Evolutionary conservation across 2,329 filamentous ascomycete species (phyloP).

Genomic region (Trematosphaeria pertusa): DNA sequence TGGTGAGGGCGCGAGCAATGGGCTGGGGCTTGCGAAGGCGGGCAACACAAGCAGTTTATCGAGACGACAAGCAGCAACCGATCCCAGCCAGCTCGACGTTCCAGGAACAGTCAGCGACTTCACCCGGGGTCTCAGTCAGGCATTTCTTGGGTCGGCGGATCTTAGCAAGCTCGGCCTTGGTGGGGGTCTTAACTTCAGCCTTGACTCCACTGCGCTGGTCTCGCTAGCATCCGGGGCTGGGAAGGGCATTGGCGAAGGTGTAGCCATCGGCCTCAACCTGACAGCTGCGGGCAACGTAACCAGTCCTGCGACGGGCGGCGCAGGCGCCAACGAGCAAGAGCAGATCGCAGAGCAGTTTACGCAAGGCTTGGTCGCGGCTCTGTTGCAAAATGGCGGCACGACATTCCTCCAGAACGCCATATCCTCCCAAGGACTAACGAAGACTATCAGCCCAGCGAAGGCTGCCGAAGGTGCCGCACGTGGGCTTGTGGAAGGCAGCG

Average conservation of each 20-base stretch:
- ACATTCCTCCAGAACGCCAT: conserved; percentile 8
- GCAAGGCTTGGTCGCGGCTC: conserved; percentile 28
- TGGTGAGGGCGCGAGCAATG: conserved; percentile 34
- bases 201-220: conserved; percentile 21
- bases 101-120: conserved; percentile 27
- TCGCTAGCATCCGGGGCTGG: conserved; percentile 36
- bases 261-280: conserved; percentile 29
- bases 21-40: conserved; percentile 22
- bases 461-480: conserved; percentile 36
- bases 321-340: conserved; percentile 15
- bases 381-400: conserved; percentile 32
- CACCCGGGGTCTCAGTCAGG: conserved; percentile 33
- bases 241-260: conserved; percentile 34
- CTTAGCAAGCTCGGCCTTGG: conserved; percentile 17
- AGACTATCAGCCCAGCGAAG: conserved; percentile 21
- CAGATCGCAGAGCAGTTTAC: conserved; percentile 27
- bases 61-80: conserved; percentile 18
- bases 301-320: conserved; percentile 7
- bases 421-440: conserved; percentile 10
- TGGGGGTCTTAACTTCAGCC: conserved; percentile 12
- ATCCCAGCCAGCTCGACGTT: conserved; percentile 21
- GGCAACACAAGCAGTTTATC: neutral
- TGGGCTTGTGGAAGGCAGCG: conserved; percentile 33
- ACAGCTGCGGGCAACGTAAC: conserved; percentile 13
- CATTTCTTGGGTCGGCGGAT: conserved; percentile 29